These are phyloP conservation scores for Sclerotinia trifoliorum DNA, from an alignment of 2,329 filamentous ascomycete genomes.

Conservation along the genomic window DNA sequence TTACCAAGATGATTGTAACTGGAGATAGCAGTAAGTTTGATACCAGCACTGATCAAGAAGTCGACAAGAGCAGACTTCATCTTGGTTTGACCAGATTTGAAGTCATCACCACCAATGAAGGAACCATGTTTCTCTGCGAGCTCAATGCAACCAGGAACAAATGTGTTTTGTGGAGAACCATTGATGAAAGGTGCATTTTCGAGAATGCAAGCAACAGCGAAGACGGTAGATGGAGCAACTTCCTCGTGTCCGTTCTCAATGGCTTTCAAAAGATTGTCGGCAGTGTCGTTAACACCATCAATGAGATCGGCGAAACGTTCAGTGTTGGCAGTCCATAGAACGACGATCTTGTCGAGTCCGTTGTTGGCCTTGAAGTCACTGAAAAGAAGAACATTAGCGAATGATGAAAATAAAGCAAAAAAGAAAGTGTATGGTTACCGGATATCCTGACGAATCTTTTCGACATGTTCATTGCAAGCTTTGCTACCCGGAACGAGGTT, in stretches of 20 bases:
- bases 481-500: constrained; percentile 82
- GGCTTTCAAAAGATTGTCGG: constrained; percentile 84
- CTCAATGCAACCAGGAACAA: constrained; percentile 87
- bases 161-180: constrained; percentile 98
- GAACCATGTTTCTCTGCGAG: constrained; percentile 82
- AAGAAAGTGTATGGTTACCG: constrained; percentile 51
- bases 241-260: constrained; percentile 87
- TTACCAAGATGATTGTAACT: constrained; percentile 99
- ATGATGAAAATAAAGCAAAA: neutral
- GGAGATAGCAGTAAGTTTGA: constrained; percentile 97
- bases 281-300: constrained; percentile 90
- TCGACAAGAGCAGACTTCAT: constrained; percentile 99
- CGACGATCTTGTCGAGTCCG: constrained; percentile 87
- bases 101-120: constrained; percentile 97
- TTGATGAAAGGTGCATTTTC: constrained; percentile 96
- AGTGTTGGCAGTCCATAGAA: constrained; percentile 98
- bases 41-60: constrained; percentile 97
- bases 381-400: neutral
- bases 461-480: constrained; percentile 83
- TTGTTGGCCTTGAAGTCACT: constrained; percentile 88
- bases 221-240: constrained; percentile 92
- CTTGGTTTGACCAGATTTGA: constrained; percentile 99
- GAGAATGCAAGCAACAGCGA: constrained; percentile 90
- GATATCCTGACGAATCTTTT: constrained; percentile 90
- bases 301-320: constrained; percentile 92